Evolutionary conservation across 2,329 filamentous ascomycete species (phyloP).

Genomic region (Metarhizium guizhouense): DNA sequence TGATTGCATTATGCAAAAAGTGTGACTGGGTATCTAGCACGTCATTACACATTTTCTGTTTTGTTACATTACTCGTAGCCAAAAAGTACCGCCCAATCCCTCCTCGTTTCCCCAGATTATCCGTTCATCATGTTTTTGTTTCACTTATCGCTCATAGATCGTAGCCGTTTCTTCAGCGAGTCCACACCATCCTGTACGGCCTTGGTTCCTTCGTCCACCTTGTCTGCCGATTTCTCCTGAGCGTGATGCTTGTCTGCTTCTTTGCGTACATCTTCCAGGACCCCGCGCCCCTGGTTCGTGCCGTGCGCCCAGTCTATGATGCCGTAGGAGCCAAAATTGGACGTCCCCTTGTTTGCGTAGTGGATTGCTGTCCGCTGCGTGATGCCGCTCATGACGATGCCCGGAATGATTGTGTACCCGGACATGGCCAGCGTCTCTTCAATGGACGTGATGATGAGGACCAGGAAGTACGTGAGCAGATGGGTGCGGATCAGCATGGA

Average conservation of each 20-base stretch:
- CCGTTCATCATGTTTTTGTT: too few relatives aligned
- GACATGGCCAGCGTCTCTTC: conserved; percentile 61
- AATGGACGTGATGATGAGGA: conserved; percentile 52
- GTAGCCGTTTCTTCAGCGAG: conserved; percentile 18
- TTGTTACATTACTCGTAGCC: neutral
- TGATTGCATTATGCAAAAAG: neutral
- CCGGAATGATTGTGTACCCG: conserved; percentile 53
- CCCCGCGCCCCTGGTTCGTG: conserved; percentile 41
- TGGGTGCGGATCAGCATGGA: conserved; percentile 58
- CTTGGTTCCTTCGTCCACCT: conserved; percentile 24
- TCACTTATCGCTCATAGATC: conserved; percentile 11
- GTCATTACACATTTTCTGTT: neutral
- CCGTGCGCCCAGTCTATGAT: conserved; percentile 53
- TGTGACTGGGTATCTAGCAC: neutral
- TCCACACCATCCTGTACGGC: conserved; percentile 18
- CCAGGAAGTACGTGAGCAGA: conserved; percentile 61
- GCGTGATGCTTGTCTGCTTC: conserved; percentile 50
- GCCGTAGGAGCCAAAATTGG: conserved; percentile 55
- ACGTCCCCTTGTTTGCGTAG: conserved; percentile 42
- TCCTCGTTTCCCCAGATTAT: neutral
- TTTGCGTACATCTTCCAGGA: conserved; percentile 43
- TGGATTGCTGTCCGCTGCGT: conserved; percentile 29
- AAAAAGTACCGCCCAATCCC: neutral
- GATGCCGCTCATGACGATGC: conserved; percentile 44
- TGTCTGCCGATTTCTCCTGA: conserved; percentile 29